A percentile compares a stretch with the other conserved stretches of the same genome.
Conservation (phyloP, 352 stramenopile genomes). For the Globisporangium echinulatum region DNA sequence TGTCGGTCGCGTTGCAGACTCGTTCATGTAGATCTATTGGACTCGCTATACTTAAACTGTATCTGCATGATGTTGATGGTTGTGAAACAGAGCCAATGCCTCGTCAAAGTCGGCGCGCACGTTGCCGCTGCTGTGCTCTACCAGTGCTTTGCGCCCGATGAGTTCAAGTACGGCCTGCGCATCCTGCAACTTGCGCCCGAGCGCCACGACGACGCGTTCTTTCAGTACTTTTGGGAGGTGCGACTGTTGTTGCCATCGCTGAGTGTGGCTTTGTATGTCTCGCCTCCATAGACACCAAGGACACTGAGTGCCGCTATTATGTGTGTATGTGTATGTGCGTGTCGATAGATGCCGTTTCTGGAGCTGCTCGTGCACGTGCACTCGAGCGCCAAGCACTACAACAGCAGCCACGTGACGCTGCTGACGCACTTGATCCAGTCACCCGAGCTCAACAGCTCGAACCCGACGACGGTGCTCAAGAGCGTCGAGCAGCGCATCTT, state of each 20-base stretch:
- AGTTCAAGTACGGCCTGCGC: constrained; percentile 76
- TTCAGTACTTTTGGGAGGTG: constrained; percentile 87
- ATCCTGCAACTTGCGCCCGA: constrained; percentile 70
- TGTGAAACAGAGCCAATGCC: constrained; percentile 61
- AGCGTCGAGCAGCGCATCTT: constrained; percentile 73
- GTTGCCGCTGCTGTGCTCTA: constrained; percentile 79
- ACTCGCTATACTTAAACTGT: background rate
- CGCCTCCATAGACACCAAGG: too few relatives aligned
- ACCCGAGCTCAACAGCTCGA: constrained; percentile 75
- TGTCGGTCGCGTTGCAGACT: constrained; percentile 1
- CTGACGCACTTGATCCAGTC: constrained; percentile 80
- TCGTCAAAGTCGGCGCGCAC: constrained; percentile 76
- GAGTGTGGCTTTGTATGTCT: too few relatives aligned
- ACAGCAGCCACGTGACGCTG: constrained; percentile 63
- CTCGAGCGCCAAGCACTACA: constrained; percentile 62
- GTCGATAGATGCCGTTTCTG: constrained; percentile 59
- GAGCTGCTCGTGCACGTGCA: constrained; percentile 77
- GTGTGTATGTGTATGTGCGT: background rate
- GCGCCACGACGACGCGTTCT: constrained; percentile 65
- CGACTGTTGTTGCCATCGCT: background rate
- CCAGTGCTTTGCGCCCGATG: constrained; percentile 72
- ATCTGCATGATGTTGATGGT: too few relatives aligned
- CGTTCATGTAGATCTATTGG: background rate
- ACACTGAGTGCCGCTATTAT: too few relatives aligned
- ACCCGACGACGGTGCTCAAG: constrained; percentile 53